Evolutionary conservation across 176 grass and related monocot genomes (phyloP).

Genomic region (Carex cristatella): DNA sequence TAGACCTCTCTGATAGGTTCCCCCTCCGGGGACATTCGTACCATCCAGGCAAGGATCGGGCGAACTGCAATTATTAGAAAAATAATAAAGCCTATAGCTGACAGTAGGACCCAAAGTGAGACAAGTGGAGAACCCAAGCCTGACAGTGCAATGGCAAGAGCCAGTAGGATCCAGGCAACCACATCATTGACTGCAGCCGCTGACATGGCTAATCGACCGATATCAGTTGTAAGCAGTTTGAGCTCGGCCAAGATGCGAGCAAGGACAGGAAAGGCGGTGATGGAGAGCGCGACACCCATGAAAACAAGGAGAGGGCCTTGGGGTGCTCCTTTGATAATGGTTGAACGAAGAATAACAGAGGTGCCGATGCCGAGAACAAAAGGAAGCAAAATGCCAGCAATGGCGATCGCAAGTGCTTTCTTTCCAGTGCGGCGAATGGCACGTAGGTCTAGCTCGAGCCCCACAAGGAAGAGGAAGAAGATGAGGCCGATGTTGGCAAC

Average conservation of each 20-base stretch:
- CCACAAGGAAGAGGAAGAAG: slow-evolving; percentile 82
- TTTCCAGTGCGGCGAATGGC: slow-evolving; percentile 57
- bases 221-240: slow-evolving; percentile 63
- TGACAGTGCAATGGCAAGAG: slow-evolving; percentile 54
- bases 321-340: slow-evolving; percentile 34
- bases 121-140: slow-evolving; percentile 42
- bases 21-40: slow-evolving; percentile 28
- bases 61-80: slow-evolving; percentile 22
- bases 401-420: slow-evolving; percentile 42
- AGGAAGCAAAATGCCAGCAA: slow-evolving; percentile 49
- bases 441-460: slow-evolving; percentile 61
- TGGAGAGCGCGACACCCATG: slow-evolving; percentile 85
- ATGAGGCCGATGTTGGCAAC: slow-evolving; percentile 64
- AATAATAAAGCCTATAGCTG: slow-evolving; percentile 32
- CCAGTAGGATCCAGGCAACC: slow-evolving; percentile 56
- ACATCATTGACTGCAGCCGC: slow-evolving; percentile 66
- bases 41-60: slow-evolving; percentile 45
- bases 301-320: slow-evolving; percentile 51
- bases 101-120: slow-evolving; percentile 58
- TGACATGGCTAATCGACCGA: slow-evolving; percentile 59
- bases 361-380: slow-evolving; percentile 61
- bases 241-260: slow-evolving; percentile 74
- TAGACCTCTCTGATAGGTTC: slow-evolving; percentile 54
- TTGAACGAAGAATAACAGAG: slow-evolving; percentile 37
- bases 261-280: slow-evolving; percentile 67